These are phyloP conservation scores for rapeseed (Brassica napus) DNA, from an alignment of 345 rosid species.

Conservation along the genomic window DNA sequence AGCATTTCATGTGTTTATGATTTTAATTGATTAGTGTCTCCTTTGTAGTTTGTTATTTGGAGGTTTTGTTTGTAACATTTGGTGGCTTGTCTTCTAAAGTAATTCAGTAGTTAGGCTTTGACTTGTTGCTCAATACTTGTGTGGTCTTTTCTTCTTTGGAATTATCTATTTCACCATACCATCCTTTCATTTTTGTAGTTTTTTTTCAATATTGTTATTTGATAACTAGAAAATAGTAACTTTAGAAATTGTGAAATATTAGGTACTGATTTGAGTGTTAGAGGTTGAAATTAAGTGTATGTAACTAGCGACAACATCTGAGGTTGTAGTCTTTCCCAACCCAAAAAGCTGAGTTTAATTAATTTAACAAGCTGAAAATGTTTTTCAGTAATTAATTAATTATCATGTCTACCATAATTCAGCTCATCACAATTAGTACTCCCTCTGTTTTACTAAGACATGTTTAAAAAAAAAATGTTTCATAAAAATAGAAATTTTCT, in stretches of 20 bases:
- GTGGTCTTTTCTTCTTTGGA: conserved; percentile 32
- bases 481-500: no score
- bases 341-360: not conserved
- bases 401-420: not conserved
- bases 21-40: conserved; percentile 3
- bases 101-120: conserved; percentile 33
- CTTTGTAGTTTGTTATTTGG: conserved; percentile 36
- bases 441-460: no score
- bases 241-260: not conserved
- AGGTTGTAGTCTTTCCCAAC: not conserved
- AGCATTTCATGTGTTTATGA: conserved; percentile 21
- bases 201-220: not conserved
- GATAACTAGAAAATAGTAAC: not conserved
- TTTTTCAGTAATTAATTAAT: not conserved
- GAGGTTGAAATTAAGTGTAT: not conserved
- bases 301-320: not conserved
- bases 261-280: not conserved
- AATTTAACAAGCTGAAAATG: not conserved
- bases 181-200: not conserved
- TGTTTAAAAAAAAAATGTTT: no score
- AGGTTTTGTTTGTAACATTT: conserved; percentile 32
- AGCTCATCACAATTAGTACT: not conserved
- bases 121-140: conserved; percentile 35
- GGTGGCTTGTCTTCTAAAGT: conserved; percentile 35
- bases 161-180: conserved; percentile 7